Evolutionary conservation across 2,329 filamentous ascomycete genomes (phyloP), one percentile per base, ranked within the genome.

Genomic region (Fusarium nodosum): DNA sequence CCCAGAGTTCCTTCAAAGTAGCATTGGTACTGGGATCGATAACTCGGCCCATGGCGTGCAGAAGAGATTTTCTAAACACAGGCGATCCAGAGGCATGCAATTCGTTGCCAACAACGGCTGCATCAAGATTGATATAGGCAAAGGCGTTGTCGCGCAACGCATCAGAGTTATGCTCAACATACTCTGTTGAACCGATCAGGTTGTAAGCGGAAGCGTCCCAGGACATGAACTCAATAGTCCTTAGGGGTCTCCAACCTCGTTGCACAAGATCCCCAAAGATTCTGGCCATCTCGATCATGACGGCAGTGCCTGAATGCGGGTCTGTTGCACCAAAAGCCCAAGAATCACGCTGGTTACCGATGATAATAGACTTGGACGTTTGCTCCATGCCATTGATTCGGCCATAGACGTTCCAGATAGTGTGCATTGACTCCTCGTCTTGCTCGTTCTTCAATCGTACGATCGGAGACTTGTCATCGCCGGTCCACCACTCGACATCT

Each of bases 171-270:
- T 92, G 91, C 81, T 99, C 96, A 46, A 99, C 96, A 75, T 92
- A 95, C 78, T 99, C 96, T 3, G 96, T 98, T 13, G 93, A 97
- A 11, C 96, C 96, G 60, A 97, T 92, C 46, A 96, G 83, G 79
- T 97, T 97, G 82, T 97, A 98, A 79, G 95, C 93, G 72, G 91
- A 91, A 6, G 88, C 96, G 78, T 99, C 96, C 96, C 96, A 99
- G 34, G 93, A 97, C 76, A 94, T 94, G 79, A 99, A 98, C 78
- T 97, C 92, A 69, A 99, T 97, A 5, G 93, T 97, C n/a, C 96
- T 91, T 18, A 97, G 84, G 2, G 96, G 96, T 28, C 92, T 87
- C 96, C 96, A 99, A 55, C 94, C 95, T 60, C 89, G 87, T 18
- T 85, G 80, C 24, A 90, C 84, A 18, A 98, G 86, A 68, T 93